phyloP scores from a whole-genome alignment of 2,329 filamentous ascomycete species.

The Talaromyces sp. region DNA sequence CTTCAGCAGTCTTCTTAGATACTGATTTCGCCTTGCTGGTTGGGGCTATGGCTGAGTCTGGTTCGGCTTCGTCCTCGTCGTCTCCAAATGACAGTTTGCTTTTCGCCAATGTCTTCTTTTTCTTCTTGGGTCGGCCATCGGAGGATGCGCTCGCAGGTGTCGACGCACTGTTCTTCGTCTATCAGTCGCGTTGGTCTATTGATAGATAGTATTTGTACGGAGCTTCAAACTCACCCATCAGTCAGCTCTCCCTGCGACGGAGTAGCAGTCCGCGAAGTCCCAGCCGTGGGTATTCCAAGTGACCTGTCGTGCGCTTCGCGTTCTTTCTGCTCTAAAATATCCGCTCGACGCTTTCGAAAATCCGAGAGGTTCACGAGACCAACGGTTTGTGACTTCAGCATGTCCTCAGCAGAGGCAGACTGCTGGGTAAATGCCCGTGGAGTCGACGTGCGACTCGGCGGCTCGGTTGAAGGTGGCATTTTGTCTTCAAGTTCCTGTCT shows the following conservation, averaged over 20 bases:
- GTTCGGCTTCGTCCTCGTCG: slow-evolving; percentile 59
- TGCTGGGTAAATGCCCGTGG: slow-evolving; percentile 63
- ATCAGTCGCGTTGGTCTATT: slow-evolving; percentile 39
- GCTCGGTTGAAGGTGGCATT: slow-evolving; percentile 23
- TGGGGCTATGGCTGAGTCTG: slow-evolving; percentile 30
- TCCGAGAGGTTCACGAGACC: slow-evolving; percentile 88
- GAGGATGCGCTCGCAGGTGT: slow-evolving; percentile 34
- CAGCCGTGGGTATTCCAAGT: slow-evolving; percentile 36
- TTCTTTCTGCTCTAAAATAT: slow-evolving; percentile 87
- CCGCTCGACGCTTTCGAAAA: slow-evolving; percentile 90
- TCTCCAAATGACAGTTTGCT: slow-evolving; percentile 58
- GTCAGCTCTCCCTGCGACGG: slow-evolving; percentile 41
- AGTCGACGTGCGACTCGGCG: slow-evolving; percentile 37
- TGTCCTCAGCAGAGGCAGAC: slow-evolving; percentile 69
- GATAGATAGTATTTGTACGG: not conserved
- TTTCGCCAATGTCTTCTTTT: slow-evolving; percentile 54
- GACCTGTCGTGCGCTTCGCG: slow-evolving; percentile 66
- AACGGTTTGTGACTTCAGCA: slow-evolving; percentile 79
- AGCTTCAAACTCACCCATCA: slow-evolving; percentile 51
- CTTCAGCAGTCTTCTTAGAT: slow-evolving; percentile 26
- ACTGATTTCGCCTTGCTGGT: slow-evolving; percentile 34
- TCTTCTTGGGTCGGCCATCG: slow-evolving; percentile 45
- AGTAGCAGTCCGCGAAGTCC: slow-evolving; percentile 46
- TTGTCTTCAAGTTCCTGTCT: not conserved
- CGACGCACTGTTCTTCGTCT: slow-evolving; percentile 51